Conservation (phyloP, 2,329 filamentous ascomycete genomes). For the Emydomyces testavorans region DNA sequence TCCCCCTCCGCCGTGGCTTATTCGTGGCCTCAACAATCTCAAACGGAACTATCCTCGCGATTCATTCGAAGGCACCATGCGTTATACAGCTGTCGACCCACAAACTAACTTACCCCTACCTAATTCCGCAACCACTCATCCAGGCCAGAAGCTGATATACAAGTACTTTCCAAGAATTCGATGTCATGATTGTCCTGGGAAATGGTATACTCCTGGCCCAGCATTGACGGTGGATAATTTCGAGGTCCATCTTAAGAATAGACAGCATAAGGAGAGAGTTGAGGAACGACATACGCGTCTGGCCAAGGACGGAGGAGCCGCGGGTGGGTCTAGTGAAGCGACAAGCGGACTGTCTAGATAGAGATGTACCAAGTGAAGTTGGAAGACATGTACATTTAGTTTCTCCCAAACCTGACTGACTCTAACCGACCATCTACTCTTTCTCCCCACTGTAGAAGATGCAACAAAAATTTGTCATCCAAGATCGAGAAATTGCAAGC, state of each 20-base stretch:
- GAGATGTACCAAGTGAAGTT: not conserved
- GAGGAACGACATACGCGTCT: constrained; percentile 38
- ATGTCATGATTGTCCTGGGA: constrained; percentile 85
- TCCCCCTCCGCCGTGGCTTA: constrained; percentile 76
- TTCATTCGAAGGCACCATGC: constrained; percentile 82
- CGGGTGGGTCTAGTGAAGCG: not conserved
- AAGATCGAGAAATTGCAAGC: too few species aligned
- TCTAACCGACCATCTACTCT: too few species aligned
- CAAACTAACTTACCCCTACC: constrained; percentile 55
- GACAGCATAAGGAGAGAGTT: constrained; percentile 63
- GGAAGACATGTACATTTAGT: too few species aligned
- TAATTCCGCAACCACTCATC: constrained; percentile 39
- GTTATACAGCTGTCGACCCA: constrained; percentile 68
- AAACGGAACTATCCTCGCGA: constrained; percentile 63
- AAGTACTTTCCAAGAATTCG: constrained; percentile 81
- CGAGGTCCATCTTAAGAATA: constrained; percentile 81
- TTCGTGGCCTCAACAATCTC: constrained; percentile 58
- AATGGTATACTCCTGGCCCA: constrained; percentile 83
- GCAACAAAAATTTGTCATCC: too few species aligned
- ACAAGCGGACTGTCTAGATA: not conserved
- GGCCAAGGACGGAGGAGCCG: constrained; percentile 2
- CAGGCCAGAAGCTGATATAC: constrained; percentile 56
- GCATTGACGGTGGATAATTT: constrained; percentile 81
- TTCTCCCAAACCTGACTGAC: too few species aligned
- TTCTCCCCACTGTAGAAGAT: too few species aligned